Percentiles rank a stretch among this genome's conserved stretches.
phyloP scores from a whole-genome alignment of 441 rosid species.

The Geranium incanum region DNA sequence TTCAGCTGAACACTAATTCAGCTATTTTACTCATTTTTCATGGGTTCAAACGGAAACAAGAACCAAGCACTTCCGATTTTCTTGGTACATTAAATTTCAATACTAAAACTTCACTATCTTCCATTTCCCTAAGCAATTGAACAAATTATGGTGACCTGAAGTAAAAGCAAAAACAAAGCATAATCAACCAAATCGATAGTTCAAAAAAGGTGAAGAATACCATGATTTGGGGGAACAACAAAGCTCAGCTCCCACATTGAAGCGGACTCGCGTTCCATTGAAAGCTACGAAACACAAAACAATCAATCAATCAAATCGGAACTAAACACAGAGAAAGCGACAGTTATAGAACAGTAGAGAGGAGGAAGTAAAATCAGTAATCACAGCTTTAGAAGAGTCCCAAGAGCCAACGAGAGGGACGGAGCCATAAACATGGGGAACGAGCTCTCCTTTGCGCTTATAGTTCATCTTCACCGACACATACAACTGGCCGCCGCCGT shows the following conservation, averaged over 20 bases:
- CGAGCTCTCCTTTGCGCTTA: conserved; percentile 65
- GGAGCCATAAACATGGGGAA: conserved; percentile 90
- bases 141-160: background rate
- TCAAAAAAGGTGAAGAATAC: conserved; percentile 23
- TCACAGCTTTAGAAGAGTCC: conserved; percentile 87
- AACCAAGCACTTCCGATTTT: too few species aligned
- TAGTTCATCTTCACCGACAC: conserved; percentile 80
- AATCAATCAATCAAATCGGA: background rate
- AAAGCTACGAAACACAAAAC: conserved; percentile 34
- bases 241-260: conserved; percentile 86
- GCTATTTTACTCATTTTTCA: background rate
- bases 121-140: background rate
- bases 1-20: background rate
- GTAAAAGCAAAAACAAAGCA: too few species aligned
- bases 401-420: conserved; percentile 85
- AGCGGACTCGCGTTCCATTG: conserved; percentile 83
- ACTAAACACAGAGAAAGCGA: too few species aligned
- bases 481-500: conserved; percentile 65
- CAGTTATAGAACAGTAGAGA: too few species aligned
- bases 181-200: too few species aligned
- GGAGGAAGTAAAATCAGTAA: conserved; percentile 18
- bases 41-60: too few species aligned
- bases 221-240: conserved; percentile 96
- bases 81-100: too few species aligned
- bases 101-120: background rate